Base-by-base conservation (phyloP, 495 filamentous ascomycete species). In the Penicillium alfredii region DNA sequence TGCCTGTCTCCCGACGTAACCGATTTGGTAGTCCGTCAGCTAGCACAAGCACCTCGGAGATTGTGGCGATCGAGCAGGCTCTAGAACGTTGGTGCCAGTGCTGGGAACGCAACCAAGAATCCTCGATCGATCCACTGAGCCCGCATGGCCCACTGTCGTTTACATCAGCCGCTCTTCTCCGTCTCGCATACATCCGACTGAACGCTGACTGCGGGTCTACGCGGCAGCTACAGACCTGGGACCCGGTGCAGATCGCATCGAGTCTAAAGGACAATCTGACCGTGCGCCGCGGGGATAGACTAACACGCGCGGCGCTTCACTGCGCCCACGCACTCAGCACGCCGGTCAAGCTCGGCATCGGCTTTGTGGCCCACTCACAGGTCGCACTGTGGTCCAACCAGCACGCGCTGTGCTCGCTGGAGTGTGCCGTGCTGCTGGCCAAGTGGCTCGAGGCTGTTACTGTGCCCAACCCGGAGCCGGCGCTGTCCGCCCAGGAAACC, bases 381-480 rank as follows among this genome's bases (percentile, higher is more conserved):
- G 79, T 77, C 3, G 67, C 74, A 4, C 72, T 80, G 30, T 86
- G 81, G 81, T 81, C 78, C 16, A 80, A 83, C 45, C 81, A 86
- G 42, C 78, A 86, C 45, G 77, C 76, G 2, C 51, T 86, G 5
- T 80, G 75, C 45, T 81, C 80, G 24, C 64, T 84, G 0, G 81
- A 86, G 53, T 86, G 80, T 39, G 81, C 81, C 9, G 74, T 83
- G 7, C 66, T 86, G 1, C 58, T 86, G 8, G 65, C 64, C 19
- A 73, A 73, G 38, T 75, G 71, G 71, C 63, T 75, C 0, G 61
- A 71, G 20, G 61, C 56, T 3, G 55, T 69, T 1, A 65, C 64
- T 3, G 55, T 60, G 0, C 40, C 48, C 0, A 33, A 59, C 19
- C 63, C 61, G 4, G 39, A 53, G 4, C 56, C 66, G 0, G 42